Evolutionary conservation across 2,329 filamentous ascomycete genomes (phyloP), one percentile per base, ranked within the genome.

Genomic region (Pseudogymnoascus sp.): DNA sequence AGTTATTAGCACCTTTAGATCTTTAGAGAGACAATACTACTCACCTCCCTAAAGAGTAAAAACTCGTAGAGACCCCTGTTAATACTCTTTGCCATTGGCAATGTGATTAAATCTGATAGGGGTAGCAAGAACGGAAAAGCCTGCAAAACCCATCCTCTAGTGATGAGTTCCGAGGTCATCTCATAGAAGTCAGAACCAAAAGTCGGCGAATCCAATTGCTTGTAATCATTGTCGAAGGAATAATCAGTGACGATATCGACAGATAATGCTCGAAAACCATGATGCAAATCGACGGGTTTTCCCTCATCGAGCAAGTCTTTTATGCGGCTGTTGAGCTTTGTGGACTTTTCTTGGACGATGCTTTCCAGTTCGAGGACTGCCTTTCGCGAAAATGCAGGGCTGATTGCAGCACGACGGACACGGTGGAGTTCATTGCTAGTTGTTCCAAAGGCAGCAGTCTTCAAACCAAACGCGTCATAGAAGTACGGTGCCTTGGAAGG

Each of bases 201-300:
- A 16, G 14, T 38, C n/a, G 36, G 36, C 35, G 35, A 58, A 22
- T 72, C 72, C 1, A 75, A 61, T 8, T 69, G 66, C 36, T 74
- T 64, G 60, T 72, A 72, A 39, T 64, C 67, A 6, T 68, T 62
- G 7, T 64, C 70, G 41, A 74, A 74, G 1, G 69, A 67, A 62
- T 72, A 73, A n/a, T 73, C 68, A 6, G 69, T 68, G 35, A 72
- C 69, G 23, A 73, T 63, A 62, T 73, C 72, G 11, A 70, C 65
- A 0, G 68, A 69, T 8, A 73, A 62, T 12, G 70, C 65, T 36
- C 69, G 67, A 60, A 69, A 71, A 16, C 62, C 67, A 59, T 69
- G 67, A 60, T 70, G 66, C n/a, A 71, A 58, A 63, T 72, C 68
- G 19, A 73, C 67, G 3, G 64, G 38, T 52, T 67, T 39, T 6